Evolutionary conservation across 306 rosid species (phyloP).

Genomic region (Fragaria vesca): DNA sequence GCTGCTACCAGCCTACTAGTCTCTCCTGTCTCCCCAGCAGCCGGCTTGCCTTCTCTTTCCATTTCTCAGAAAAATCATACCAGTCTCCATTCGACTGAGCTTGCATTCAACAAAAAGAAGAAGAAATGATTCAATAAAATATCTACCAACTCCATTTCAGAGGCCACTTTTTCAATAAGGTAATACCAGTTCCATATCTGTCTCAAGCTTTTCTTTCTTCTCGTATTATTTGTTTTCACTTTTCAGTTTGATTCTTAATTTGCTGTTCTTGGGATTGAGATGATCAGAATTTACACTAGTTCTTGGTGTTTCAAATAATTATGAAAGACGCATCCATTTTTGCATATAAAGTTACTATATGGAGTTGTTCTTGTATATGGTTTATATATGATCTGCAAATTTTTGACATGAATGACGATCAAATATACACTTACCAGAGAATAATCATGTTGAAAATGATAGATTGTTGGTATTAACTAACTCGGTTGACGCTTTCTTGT

Average conservation of each 20-base stretch:
- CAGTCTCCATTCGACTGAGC: not conserved
- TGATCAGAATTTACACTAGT: not conserved
- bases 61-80: constrained; percentile 3
- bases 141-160: constrained; percentile 18
- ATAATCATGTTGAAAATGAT: not conserved
- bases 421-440: not conserved
- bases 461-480: not conserved
- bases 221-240: not conserved
- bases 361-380: not conserved
- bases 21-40: constrained; percentile 22
- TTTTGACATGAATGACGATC: not conserved
- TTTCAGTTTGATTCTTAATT: not conserved
- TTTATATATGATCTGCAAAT: not conserved
- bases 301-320: not conserved
- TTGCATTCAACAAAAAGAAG: not conserved
- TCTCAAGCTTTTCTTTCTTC: not conserved
- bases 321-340: not conserved
- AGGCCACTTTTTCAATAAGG: constrained; percentile 11
- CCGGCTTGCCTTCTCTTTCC: constrained; percentile 17
- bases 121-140: not conserved
- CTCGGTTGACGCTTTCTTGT: not conserved
- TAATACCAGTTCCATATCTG: constrained; percentile 2
- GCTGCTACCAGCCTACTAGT: constrained; percentile 23
- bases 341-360: not conserved
- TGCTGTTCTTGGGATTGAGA: not conserved